Conservation (phyloP, 768 basidiomycete genomes). For the Sarcomyxa edulis region DNA sequence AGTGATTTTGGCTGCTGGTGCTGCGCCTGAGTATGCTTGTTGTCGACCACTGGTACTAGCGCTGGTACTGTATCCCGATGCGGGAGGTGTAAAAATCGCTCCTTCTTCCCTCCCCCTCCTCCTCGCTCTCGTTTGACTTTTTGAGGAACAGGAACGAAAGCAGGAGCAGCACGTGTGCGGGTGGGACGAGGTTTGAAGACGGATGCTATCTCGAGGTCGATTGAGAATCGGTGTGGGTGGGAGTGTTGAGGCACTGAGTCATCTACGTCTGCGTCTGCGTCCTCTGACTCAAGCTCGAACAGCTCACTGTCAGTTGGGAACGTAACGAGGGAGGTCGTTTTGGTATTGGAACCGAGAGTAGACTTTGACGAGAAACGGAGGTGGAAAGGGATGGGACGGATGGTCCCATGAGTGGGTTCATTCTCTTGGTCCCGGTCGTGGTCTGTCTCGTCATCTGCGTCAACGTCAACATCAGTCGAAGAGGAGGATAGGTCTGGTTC, state of each 20-base stretch:
- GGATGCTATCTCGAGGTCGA: slow-evolving; percentile 62
- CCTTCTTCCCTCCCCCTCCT: slow-evolving; percentile 15
- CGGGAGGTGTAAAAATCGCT: too few species aligned
- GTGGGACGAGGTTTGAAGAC: slow-evolving; percentile 73
- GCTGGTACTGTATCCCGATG: too few species aligned
- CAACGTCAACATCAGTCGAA: slow-evolving; percentile 31
- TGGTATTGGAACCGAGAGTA: too few species aligned
- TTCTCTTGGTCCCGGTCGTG: background rate
- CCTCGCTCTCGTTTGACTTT: slow-evolving; percentile 9
- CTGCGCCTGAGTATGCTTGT: slow-evolving; percentile 8
- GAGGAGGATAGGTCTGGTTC: slow-evolving; percentile 32
- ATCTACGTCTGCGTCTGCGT: slow-evolving; percentile 19
- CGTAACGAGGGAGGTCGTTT: slow-evolving; percentile 26
- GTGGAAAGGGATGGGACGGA: slow-evolving; percentile 14
- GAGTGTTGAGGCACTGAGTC: slow-evolving; percentile 8
- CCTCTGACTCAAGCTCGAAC: slow-evolving; percentile 26
- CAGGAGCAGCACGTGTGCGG: slow-evolving; percentile 29
- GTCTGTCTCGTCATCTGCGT: slow-evolving; percentile 13
- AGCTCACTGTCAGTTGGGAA: slow-evolving; percentile 46
- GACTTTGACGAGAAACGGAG: too few species aligned
- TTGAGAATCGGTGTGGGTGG: slow-evolving; percentile 25
- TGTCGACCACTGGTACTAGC: too few species aligned
- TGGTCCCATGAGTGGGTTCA: slow-evolving; percentile 14
- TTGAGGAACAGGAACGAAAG: slow-evolving; percentile 4
- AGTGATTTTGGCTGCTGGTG: slow-evolving; percentile 26